Evolutionary conservation across 164 flowering plant species (phyloP).

Genomic region (Malania oleifera): DNA sequence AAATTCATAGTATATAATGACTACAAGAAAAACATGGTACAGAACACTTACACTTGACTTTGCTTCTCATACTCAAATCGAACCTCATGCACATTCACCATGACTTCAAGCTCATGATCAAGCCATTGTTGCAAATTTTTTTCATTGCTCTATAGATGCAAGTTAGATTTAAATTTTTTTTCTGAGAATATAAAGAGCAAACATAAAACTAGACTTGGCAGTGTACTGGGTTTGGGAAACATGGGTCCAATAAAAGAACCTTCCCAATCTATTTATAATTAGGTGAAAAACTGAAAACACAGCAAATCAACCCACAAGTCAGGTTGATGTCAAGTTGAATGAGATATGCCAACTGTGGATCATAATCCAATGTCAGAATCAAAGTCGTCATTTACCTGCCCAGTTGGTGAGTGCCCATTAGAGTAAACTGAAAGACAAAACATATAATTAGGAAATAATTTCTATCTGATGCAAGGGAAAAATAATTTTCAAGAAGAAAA

Average conservation of each 20-base stretch:
- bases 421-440: neutral
- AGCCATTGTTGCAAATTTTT: constrained; percentile 92
- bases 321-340: too few species aligned
- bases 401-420: neutral
- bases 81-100: constrained; percentile 99
- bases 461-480: neutral
- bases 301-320: too few species aligned
- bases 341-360: too few species aligned
- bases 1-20: too few species aligned
- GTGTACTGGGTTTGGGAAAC: too few species aligned
- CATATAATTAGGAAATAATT: neutral
- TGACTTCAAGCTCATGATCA: constrained; percentile 96
- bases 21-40: too few species aligned
- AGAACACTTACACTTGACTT: constrained; percentile 90
- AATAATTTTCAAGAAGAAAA: constrained; percentile 1
- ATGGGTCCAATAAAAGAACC: too few species aligned
- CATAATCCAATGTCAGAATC: too few species aligned
- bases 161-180: constrained; percentile 11
- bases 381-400: neutral
- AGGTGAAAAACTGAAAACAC: too few species aligned
- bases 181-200: too few species aligned
- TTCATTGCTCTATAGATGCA: constrained; percentile 58
- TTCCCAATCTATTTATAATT: too few species aligned
- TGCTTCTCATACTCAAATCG: constrained; percentile 95
- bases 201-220: too few species aligned